A percentile compares a stretch with the other conserved stretches of the same genome.
These are phyloP conservation scores for Oryza glaberrima DNA, from an alignment of 176 grass and related monocot genomes.

Conservation along the genomic window DNA sequence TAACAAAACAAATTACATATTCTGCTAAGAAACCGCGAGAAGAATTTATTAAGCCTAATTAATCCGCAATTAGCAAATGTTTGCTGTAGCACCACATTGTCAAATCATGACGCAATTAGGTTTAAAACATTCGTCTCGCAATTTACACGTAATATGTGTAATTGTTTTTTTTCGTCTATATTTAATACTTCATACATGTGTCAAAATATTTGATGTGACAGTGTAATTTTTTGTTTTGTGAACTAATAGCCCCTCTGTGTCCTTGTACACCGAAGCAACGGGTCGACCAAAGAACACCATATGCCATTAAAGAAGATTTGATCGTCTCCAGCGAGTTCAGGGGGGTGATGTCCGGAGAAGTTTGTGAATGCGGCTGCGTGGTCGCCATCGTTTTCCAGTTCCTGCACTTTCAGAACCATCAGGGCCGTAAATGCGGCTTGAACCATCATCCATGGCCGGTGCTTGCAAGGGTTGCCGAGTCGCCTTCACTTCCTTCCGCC, in stretches of 20 bases:
- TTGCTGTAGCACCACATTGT: no score
- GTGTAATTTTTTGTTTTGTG: no score
- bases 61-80: no score
- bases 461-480: conserved; percentile 46
- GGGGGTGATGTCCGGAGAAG: neutral
- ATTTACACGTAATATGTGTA: no score
- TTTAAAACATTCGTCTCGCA: no score
- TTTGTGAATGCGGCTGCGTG: conserved; percentile 17
- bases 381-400: conserved; percentile 32
- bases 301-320: neutral
- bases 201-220: no score
- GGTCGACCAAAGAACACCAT: neutral
- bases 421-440: neutral
- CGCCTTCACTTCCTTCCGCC: conserved; percentile 42
- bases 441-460: neutral
- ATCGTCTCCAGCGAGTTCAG: neutral
- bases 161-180: no score
- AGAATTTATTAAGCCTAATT: no score
- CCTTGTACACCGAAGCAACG: neutral
- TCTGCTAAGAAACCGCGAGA: no score
- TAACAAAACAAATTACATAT: no score
- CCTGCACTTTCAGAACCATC: neutral
- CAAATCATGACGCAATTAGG: no score
- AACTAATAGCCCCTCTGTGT: neutral
- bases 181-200: no score